Evolutionary conservation across 2,329 filamentous ascomycete species (phyloP), one percentile per base, ranked within the genome.

Genomic region (Claviceps africana): DNA sequence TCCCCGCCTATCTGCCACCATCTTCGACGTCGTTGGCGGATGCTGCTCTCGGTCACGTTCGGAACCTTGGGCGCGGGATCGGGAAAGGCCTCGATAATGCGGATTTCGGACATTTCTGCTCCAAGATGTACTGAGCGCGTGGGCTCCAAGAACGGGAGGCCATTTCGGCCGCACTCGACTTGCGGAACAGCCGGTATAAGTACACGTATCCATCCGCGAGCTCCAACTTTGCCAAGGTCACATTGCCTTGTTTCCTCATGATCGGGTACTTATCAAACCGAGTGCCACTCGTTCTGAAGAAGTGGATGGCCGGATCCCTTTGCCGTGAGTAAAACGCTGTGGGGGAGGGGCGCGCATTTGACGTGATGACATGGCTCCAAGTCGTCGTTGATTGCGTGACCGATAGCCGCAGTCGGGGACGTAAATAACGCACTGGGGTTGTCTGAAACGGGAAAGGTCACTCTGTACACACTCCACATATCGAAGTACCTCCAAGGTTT

Each of bases 1-100:
- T 54, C 42, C 33, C 52, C 49, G 33, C 52, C 52, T 11, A 51
- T 17, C 22, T 54, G 49, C 49, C 52, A 51, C 52, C 52, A 51
- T 46, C 46, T 51, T 28, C 30, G 45, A 13, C 35, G 17, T 19
- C 39, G 45, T 40, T 31, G 11, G 21, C 49, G 49, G n/a, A 51
- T 15, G 17, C 33, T 48, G 17, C 13, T 25, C 22, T 15, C 21
- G 22, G n/a, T 45, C 13, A 45, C 49, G 15, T 15, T 19, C 3
- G 37, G 30, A 3, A 7, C 19, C 35, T 48, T 54, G 25, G 30
- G 9, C 35, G 40, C 51, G 25, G 21, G 9, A 28, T 33, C 19
- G 10, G 44, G 28, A 40, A 46, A 46, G 4, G 45, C 37, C 37
- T 44, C 52, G 3, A 40, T 35, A 25, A 28, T 35, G 7, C 28